Evolutionary conservation across 768 basidiomycete genomes (phyloP).

Genomic region (Pleurotus giganteus): DNA sequence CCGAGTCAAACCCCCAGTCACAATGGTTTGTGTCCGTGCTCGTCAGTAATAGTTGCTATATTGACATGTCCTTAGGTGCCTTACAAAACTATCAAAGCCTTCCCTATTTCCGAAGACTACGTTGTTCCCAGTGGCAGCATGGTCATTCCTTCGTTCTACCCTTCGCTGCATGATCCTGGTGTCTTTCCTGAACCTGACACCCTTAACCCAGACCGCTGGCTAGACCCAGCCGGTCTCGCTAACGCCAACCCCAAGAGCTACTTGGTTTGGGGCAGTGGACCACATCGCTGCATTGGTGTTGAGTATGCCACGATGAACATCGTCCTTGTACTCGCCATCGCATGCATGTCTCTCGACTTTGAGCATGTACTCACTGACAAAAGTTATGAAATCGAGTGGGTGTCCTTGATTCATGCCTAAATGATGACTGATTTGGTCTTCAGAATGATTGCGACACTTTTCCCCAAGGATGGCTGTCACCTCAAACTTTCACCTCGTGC

Average conservation of each 20-base stretch:
- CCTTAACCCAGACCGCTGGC: conserved; percentile 90
- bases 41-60: neutral
- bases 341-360: conserved; percentile 77
- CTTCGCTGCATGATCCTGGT: conserved; percentile 85
- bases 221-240: conserved; percentile 76
- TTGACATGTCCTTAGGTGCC: conserved; percentile 60
- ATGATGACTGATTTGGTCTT: conserved; percentile 5
- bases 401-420: conserved; percentile 17
- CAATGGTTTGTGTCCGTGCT: conserved; percentile 64
- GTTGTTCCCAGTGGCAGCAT: conserved; percentile 89
- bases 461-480: conserved; percentile 90
- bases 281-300: conserved; percentile 88
- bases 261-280: conserved; percentile 92
- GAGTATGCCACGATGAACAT: conserved; percentile 96
- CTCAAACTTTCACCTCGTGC: conserved; percentile 72
- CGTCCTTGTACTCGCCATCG: conserved; percentile 79
- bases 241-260: conserved; percentile 91
- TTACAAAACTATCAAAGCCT: conserved; percentile 85
- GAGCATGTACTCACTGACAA: conserved; percentile 81
- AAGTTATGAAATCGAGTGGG: conserved; percentile 81
- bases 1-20: conserved; percentile 89
- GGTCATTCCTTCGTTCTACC: conserved; percentile 93
- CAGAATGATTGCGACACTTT: conserved; percentile 93
- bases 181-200: conserved; percentile 86
- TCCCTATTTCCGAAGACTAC: conserved; percentile 91